phyloP scores from a whole-genome alignment of 2,329 filamentous ascomycete genomes.

The Aspergillus sp. region DNA sequence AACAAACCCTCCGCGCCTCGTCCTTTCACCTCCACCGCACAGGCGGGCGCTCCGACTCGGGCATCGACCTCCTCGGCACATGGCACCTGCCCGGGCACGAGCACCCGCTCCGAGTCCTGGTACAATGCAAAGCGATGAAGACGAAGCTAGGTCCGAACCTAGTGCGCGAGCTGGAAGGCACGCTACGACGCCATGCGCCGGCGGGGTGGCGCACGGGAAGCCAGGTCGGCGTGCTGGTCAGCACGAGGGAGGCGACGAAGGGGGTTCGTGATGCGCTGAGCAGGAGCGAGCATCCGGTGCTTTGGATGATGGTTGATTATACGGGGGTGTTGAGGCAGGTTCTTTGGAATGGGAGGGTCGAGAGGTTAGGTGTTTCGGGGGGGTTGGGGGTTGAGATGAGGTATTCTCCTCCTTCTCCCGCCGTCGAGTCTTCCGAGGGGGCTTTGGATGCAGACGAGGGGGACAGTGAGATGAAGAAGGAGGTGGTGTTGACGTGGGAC shows the following conservation, averaged over 20 bases:
- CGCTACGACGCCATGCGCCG: constrained; percentile 68
- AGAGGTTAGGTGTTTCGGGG: constrained; percentile 36
- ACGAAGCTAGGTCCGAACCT: constrained; percentile 44
- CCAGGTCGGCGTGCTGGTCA: constrained; percentile 69
- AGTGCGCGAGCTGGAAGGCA: constrained; percentile 57
- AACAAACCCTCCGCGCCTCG: constrained; percentile 37
- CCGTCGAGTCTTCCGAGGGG: no score
- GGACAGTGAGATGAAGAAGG: constrained; percentile 20
- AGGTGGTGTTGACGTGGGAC: constrained; percentile 38
- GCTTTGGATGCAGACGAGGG: constrained; percentile 5
- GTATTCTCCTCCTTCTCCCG: constrained; percentile 18
- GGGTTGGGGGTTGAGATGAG: constrained; percentile 39
- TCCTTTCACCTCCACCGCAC: constrained; percentile 44
- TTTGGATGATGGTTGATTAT: constrained; percentile 53
- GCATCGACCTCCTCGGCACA: constrained; percentile 48
- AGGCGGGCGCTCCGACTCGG: constrained; percentile 47
- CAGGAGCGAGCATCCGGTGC: constrained; percentile 68
- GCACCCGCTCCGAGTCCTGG: constrained; percentile 41
- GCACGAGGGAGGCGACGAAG: constrained; percentile 69
- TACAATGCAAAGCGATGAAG: constrained; percentile 48
- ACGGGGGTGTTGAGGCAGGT: constrained; percentile 41
- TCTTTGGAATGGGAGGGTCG: constrained; percentile 45
- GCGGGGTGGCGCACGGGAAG: constrained; percentile 67
- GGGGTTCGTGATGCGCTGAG: constrained; percentile 73
- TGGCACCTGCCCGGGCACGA: constrained; percentile 42